Evolutionary conservation across 257 asterid species (phyloP).

Genomic region (Ligustrum vulgare): DNA sequence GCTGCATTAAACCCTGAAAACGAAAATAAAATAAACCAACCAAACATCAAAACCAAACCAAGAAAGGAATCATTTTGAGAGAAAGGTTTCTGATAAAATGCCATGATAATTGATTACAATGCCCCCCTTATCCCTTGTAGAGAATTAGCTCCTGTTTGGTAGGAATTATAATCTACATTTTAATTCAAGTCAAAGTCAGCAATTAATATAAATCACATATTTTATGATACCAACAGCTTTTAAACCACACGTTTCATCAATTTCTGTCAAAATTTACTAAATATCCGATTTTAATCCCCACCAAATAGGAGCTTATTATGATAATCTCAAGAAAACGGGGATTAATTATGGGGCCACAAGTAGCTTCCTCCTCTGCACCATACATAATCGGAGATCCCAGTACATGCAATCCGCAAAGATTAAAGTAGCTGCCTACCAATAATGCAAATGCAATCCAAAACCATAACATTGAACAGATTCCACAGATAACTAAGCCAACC

Average conservation of each 20-base stretch:
- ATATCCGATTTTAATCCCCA: too few relatives aligned
- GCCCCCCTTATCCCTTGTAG: not conserved
- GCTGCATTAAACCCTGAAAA: constrained; percentile 75
- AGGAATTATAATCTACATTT: too few relatives aligned
- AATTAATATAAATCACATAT: too few relatives aligned
- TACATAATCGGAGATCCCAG: not conserved
- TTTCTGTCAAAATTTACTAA: too few relatives aligned
- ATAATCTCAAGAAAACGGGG: not conserved
- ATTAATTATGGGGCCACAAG: not conserved
- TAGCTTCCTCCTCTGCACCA: constrained; percentile 2
- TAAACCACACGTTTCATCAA: too few relatives aligned
- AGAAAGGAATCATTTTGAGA: not conserved
- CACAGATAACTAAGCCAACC: too few relatives aligned
- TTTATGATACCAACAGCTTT: too few relatives aligned
- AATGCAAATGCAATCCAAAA: not conserved
- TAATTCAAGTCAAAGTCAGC: too few relatives aligned
- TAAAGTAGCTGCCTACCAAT: not conserved
- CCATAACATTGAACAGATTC: not conserved
- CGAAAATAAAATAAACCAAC: not conserved
- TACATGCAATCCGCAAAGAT: not conserved
- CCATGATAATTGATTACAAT: not conserved
- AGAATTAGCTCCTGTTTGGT: not conserved
- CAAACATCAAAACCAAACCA: not conserved
- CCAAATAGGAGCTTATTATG: not conserved
- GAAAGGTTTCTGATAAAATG: not conserved